Conservation (phyloP, 768 basidiomycete species). For the Coprinellus aureogranulatus region DNA sequence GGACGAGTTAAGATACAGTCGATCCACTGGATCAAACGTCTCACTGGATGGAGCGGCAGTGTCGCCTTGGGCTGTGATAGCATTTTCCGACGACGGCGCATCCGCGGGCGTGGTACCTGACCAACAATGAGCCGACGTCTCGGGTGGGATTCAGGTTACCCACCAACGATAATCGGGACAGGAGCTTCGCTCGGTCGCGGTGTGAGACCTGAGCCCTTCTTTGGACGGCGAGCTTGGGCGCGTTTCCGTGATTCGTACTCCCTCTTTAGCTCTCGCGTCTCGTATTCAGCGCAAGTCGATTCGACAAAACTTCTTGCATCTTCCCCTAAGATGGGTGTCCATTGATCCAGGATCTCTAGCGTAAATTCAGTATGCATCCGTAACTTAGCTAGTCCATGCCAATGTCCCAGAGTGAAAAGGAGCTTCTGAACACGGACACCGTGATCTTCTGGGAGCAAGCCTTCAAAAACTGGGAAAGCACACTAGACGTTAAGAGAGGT, state of each 20-base stretch:
- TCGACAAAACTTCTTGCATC: conserved; percentile 29
- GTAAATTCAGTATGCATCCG: conserved; percentile 28
- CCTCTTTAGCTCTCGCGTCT: conserved; percentile 34
- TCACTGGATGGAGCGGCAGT: too few species aligned
- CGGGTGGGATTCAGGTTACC: too few species aligned
- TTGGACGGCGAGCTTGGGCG: conserved; percentile 13
- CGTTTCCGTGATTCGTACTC: conserved; percentile 33
- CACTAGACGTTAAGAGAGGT: conserved; percentile 29
- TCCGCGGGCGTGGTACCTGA: too few species aligned
- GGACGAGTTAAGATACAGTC: too few species aligned
- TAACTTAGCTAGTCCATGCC: conserved; percentile 36
- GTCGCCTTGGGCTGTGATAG: too few species aligned
- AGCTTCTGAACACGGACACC: conserved; percentile 19
- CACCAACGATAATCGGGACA: too few species aligned
- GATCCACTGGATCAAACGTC: too few species aligned
- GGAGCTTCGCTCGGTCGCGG: too few species aligned
- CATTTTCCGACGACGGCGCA: too few species aligned
- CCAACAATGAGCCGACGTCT: too few species aligned
- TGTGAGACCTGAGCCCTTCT: too few species aligned
- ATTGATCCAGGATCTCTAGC: conserved; percentile 19
- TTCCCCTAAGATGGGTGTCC: conserved; percentile 27
- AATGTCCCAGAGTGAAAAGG: conserved; percentile 25
- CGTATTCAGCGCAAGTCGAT: conserved; percentile 21
- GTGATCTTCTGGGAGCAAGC: conserved; percentile 26
- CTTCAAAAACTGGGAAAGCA: conserved; percentile 35